Conservation (phyloP, 2,329 filamentous ascomycete genomes). For the Periglandula ipomoeae region DNA sequence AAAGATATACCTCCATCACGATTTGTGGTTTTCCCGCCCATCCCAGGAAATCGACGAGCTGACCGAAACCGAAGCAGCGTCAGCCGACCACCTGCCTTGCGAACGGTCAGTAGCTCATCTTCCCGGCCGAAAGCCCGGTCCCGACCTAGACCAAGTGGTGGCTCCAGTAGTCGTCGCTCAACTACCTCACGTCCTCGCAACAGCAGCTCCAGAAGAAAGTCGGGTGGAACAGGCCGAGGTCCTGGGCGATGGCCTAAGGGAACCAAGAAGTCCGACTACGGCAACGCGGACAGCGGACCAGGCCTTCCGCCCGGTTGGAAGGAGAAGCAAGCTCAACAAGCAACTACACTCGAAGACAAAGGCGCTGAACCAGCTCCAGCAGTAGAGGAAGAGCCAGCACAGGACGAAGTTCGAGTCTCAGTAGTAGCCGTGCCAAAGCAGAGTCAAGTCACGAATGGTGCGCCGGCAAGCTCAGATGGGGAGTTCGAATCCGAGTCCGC, state of each 20-base stretch:
- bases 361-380: slow-evolving; percentile 7
- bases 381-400: slow-evolving; percentile 17
- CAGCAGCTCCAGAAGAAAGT: slow-evolving; percentile 39
- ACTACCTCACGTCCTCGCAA: slow-evolving; percentile 31
- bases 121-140: slow-evolving; percentile 29
- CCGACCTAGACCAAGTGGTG: slow-evolving; percentile 30
- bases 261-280: slow-evolving; percentile 59
- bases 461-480: slow-evolving; percentile 3
- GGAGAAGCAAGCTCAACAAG: slow-evolving; percentile 19
- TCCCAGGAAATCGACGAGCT: slow-evolving; percentile 38
- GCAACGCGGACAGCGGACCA: slow-evolving; percentile 56
- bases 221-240: slow-evolving; percentile 54
- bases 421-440: slow-evolving; percentile 15
- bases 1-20: slow-evolving; percentile 56
- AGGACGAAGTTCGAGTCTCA: slow-evolving; percentile 25
- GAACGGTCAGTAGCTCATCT: slow-evolving; percentile 27
- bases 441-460: slow-evolving; percentile 12
- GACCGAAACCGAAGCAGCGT: slow-evolving; percentile 36
- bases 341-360: slow-evolving; percentile 11
- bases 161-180: slow-evolving; percentile 18
- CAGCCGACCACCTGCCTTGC: slow-evolving; percentile 27
- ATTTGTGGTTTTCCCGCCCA: slow-evolving; percentile 70
- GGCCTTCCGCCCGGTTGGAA: slow-evolving; percentile 51
- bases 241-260: slow-evolving; percentile 60
- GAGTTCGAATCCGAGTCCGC: slow-evolving; percentile 1